Percentiles rank a stretch among this genome's conserved stretches.
phyloP scores from a whole-genome alignment of 1,284 basidiomycete genomes.

The Phylloboletellus chloephorus region DNA sequence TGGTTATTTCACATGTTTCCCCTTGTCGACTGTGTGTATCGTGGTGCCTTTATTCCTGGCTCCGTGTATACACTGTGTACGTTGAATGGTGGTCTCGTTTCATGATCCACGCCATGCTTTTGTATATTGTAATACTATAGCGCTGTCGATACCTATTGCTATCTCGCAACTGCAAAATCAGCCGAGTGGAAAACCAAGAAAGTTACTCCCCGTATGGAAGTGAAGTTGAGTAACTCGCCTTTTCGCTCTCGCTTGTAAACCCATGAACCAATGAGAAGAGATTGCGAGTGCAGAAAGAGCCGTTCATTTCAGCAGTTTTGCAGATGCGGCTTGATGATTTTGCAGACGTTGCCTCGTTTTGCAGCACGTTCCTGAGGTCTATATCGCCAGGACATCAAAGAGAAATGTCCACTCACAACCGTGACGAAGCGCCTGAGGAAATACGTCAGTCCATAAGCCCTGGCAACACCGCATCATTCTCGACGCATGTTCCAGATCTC shows the following conservation, averaged over 20 bases:
- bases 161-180: no score
- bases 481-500: slow-evolving; percentile 28
- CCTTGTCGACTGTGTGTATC: slow-evolving; percentile 9
- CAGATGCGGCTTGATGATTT: slow-evolving; percentile 14
- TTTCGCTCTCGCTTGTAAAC: no score
- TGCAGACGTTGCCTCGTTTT: slow-evolving; percentile 22
- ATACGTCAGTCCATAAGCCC: slow-evolving; percentile 11
- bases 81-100: slow-evolving; percentile 24
- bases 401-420: not conserved
- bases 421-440: slow-evolving; percentile 9
- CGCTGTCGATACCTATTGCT: slow-evolving; percentile 31
- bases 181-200: no score
- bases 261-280: no score
- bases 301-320: no score
- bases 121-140: slow-evolving; percentile 30
- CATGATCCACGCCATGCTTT: slow-evolving; percentile 19
- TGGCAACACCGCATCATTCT: slow-evolving; percentile 25
- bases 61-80: slow-evolving; percentile 32
- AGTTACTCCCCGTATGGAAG: no score
- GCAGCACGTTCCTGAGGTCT: not conserved
- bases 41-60: slow-evolving; percentile 20
- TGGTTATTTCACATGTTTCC: slow-evolving; percentile 19
- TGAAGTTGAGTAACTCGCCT: no score
- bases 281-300: no score
- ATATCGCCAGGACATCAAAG: no score